phyloP scores from a whole-genome alignment of 257 asterid species.

The Parsonsia alboflavescens region DNA sequence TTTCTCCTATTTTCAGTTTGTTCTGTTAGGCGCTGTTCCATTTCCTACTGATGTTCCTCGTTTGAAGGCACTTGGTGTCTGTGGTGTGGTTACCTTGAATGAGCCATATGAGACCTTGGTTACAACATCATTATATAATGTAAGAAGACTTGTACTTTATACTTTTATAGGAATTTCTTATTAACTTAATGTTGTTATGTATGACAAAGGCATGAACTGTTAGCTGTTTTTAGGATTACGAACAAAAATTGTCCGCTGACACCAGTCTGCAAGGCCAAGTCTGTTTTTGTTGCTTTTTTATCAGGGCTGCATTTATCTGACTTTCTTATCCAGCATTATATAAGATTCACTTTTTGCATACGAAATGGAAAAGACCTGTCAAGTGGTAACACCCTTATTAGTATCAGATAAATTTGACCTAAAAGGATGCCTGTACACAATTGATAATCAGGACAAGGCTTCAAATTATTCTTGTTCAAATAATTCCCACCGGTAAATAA shows the following conservation, averaged over 20 bases:
- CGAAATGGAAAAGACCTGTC: not conserved
- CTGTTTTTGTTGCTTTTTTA: not conserved
- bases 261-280: not conserved
- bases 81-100: conserved; percentile 85
- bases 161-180: not conserved
- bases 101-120: conserved; percentile 90
- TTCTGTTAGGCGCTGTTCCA: conserved; percentile 95
- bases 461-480: not conserved
- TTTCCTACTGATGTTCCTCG: conserved; percentile 87
- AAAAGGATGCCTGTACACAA: not conserved
- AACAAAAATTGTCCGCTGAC: not conserved
- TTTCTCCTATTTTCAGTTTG: conserved; percentile 37
- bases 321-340: not conserved
- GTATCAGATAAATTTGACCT: not conserved
- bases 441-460: not conserved
- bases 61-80: conserved; percentile 74
- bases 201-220: not conserved
- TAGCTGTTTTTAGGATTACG: not conserved
- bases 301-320: not conserved
- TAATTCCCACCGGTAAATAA: not conserved
- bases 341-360: not conserved
- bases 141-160: conserved; percentile 23
- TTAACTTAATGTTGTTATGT: not conserved
- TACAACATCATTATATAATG: conserved; percentile 64
- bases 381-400: too few species aligned